These are phyloP conservation scores for Pseudodiploospora longispora DNA, from an alignment of 2,329 filamentous ascomycete genomes.

Conservation along the genomic window DNA sequence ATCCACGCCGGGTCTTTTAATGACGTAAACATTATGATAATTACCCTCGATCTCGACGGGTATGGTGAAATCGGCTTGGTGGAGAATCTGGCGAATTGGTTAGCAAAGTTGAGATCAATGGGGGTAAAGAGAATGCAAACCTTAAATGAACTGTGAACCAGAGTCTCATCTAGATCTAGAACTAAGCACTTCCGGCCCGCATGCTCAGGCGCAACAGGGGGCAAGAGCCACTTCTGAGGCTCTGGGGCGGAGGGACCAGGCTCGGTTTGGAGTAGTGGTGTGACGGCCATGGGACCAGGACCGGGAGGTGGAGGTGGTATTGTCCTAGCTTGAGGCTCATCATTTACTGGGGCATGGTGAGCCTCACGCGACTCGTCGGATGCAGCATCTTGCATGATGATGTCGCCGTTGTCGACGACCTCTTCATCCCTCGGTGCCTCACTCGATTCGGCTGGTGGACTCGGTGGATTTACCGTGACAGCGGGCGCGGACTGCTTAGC, in stretches of 20 bases:
- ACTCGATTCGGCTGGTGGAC: slow-evolving; percentile 15
- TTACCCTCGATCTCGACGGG: slow-evolving; percentile 98
- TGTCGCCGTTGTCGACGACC: slow-evolving; percentile 48
- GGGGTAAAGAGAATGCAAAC: slow-evolving; percentile 38
- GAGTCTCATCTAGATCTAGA: slow-evolving; percentile 88
- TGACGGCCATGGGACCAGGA: slow-evolving; percentile 32
- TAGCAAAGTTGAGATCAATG: slow-evolving; percentile 2
- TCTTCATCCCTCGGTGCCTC: slow-evolving; percentile 23
- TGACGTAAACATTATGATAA: slow-evolving; percentile 98
- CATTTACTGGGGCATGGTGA: slow-evolving; percentile 27
- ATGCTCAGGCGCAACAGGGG: slow-evolving; percentile 71
- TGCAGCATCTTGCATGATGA: slow-evolving; percentile 59
- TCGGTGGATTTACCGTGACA: slow-evolving; percentile 37
- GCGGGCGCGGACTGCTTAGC: slow-evolving; percentile 37
- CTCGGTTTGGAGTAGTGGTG: slow-evolving; percentile 31
- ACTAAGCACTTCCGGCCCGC: slow-evolving; percentile 90
- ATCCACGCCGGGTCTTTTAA: slow-evolving; percentile 97
- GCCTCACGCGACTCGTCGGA: slow-evolving; percentile 42
- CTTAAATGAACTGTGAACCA: slow-evolving; percentile 99
- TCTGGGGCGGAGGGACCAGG: slow-evolving; percentile 34
- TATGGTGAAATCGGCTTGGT: slow-evolving; percentile 98
- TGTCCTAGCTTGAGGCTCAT: slow-evolving; percentile 23
- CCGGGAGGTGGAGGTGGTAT: slow-evolving; percentile 38
- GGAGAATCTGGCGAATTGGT: slow-evolving; percentile 61
- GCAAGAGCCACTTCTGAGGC: slow-evolving; percentile 62